phyloP scores from a whole-genome alignment of 2,329 filamentous ascomycete genomes.

The Aspergillus versicolor region DNA sequence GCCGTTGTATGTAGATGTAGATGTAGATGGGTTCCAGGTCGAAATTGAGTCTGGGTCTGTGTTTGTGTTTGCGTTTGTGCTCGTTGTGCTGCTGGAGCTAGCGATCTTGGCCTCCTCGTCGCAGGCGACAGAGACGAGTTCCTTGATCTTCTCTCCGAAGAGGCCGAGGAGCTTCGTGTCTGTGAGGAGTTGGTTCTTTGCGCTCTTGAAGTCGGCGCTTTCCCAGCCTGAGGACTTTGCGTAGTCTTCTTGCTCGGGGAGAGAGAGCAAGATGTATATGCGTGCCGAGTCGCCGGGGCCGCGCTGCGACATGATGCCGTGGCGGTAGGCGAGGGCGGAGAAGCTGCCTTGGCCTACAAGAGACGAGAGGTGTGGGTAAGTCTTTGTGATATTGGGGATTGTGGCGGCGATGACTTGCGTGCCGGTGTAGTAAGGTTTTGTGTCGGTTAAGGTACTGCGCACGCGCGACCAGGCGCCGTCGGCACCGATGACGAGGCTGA shows the following conservation, averaged over 20 bases:
- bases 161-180: neutral
- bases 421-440: constrained; percentile 22
- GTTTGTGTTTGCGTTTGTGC: no score
- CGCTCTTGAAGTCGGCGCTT: neutral
- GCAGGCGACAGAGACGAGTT: constrained; percentile 22
- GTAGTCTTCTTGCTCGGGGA: constrained; percentile 4
- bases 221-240: neutral
- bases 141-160: constrained; percentile 13
- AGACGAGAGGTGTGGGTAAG: constrained; percentile 23
- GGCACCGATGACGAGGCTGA: constrained; percentile 28
- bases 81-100: no score
- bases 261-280: constrained; percentile 25
- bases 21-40: no score
- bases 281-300: constrained; percentile 22
- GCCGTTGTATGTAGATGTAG: no score
- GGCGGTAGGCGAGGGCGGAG: constrained; percentile 24
- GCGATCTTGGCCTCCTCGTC: constrained; percentile 9
- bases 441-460: constrained; percentile 20
- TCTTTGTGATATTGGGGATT: constrained; percentile 20
- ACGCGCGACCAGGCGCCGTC: constrained; percentile 31
- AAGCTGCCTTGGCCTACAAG: constrained; percentile 28
- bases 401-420: constrained; percentile 15
- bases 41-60: no score
- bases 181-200: neutral
- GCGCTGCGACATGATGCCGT: constrained; percentile 28